Conservation (phyloP, 441 rosid species). For the Aleurites moluccanus region DNA sequence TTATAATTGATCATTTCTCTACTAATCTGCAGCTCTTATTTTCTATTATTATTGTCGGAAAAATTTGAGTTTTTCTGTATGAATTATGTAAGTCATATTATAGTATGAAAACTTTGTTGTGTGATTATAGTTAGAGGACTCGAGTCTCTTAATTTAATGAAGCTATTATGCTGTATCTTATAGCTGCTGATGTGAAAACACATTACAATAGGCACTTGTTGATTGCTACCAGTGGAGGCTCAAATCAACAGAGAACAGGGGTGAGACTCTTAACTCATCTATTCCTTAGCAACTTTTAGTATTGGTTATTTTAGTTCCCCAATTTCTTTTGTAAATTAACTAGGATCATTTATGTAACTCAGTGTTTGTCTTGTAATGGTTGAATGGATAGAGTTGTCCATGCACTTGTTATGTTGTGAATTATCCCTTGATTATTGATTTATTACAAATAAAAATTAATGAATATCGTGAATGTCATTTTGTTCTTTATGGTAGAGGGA, state of each 20-base stretch:
- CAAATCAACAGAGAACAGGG: conserved; percentile 86
- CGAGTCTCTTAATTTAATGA: background rate
- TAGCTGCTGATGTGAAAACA: conserved; percentile 56
- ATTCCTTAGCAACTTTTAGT: background rate
- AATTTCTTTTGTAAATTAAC: background rate
- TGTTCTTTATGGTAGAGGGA: background rate
- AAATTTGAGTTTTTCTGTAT: too few relatives aligned
- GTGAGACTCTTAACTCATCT: conserved; percentile 37
- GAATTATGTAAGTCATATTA: too few relatives aligned
- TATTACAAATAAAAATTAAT: conserved; percentile 1
- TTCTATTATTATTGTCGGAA: too few relatives aligned
- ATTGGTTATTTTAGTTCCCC: background rate
- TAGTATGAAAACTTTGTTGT: background rate
- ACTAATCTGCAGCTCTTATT: too few relatives aligned
- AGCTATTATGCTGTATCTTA: conserved; percentile 25
- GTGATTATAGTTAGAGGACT: background rate
- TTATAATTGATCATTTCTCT: too few relatives aligned
- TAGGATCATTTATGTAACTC: background rate
- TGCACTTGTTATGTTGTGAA: background rate
- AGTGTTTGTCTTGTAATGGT: background rate
- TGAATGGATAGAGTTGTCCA: background rate
- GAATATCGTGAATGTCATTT: background rate
- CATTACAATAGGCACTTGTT: conserved; percentile 54
- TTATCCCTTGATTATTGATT: background rate
- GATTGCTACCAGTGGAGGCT: conserved; percentile 81